phyloP scores from a whole-genome alignment of 75 land plant genomes.

The Pseudotsuga menziesii region DNA sequence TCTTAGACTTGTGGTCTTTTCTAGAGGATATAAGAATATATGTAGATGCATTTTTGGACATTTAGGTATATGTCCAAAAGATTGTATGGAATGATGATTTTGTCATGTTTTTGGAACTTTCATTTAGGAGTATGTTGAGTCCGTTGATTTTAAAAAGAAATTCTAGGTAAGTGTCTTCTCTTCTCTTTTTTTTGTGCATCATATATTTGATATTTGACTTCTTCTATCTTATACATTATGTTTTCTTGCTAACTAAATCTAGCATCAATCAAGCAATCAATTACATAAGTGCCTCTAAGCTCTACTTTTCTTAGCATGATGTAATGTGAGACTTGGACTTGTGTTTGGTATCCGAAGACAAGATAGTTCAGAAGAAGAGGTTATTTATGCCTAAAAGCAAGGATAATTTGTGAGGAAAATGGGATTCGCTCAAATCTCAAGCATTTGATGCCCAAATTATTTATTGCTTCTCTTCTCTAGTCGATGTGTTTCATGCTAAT shows the following conservation, averaged over 20 bases:
- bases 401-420: slow-evolving; percentile 33
- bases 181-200: too few species aligned
- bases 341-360: slow-evolving; percentile 15
- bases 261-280: not conserved
- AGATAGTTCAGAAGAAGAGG: slow-evolving; percentile 21
- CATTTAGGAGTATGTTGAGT: slow-evolving; percentile 38
- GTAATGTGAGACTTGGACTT: slow-evolving; percentile 54
- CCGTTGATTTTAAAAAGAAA: slow-evolving; percentile 43
- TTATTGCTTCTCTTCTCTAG: not conserved
- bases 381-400: slow-evolving; percentile 50
- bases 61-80: slow-evolving; percentile 47
- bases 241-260: not conserved
- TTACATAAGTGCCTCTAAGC: slow-evolving; percentile 29
- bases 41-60: slow-evolving; percentile 38
- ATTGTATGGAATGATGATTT: slow-evolving; percentile 45
- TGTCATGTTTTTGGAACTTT: slow-evolving; percentile 39
- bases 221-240: too few species aligned
- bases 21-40: slow-evolving; percentile 57
- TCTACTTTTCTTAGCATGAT: slow-evolving; percentile 51
- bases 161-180: not conserved
- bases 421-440: slow-evolving; percentile 30
- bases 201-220: too few species aligned
- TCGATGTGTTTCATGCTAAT: too few species aligned
- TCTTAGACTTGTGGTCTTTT: slow-evolving; percentile 50
- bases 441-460: slow-evolving; percentile 48